Evolutionary conservation across 2,329 filamentous ascomycete genomes (phyloP).

Genomic region (Aspergillus japonicus): DNA sequence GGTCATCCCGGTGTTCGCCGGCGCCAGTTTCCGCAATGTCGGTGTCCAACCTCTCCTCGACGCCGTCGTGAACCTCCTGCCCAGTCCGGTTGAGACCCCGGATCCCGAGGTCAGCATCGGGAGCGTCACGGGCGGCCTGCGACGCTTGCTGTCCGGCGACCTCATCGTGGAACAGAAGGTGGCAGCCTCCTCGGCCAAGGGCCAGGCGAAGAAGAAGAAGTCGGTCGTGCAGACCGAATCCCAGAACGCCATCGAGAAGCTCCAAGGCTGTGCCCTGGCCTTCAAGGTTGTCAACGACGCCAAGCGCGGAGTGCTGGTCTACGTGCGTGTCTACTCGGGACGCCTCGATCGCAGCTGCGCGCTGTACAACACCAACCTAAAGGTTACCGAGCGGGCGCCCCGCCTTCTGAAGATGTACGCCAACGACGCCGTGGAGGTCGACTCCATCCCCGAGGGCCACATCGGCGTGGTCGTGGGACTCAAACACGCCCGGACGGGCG

Average conservation of each 20-base stretch:
- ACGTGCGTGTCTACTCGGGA: constrained; percentile 88
- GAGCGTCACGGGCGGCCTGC: constrained; percentile 54
- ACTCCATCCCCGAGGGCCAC: constrained; percentile 76
- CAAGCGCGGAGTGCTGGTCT: constrained; percentile 82
- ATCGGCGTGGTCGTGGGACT: constrained; percentile 92
- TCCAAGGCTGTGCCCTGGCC: constrained; percentile 67
- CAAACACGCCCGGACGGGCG: constrained; percentile 88
- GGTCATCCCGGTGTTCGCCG: constrained; percentile 85
- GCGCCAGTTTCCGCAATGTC: constrained; percentile 89
- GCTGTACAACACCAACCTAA: constrained; percentile 84
- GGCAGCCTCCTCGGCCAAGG: constrained; percentile 35
- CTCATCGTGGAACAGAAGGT: constrained; percentile 39
- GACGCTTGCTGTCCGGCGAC: constrained; percentile 49
- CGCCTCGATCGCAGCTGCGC: constrained; percentile 69
- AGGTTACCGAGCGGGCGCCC: constrained; percentile 74
- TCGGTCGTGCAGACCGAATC: constrained; percentile 47
- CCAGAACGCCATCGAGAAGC: constrained; percentile 52
- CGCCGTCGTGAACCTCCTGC: constrained; percentile 81
- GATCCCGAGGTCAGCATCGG: constrained; percentile 74
- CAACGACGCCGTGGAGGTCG: constrained; percentile 79
- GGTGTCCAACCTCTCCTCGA: constrained; percentile 91
- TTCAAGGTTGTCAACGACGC: constrained; percentile 95
- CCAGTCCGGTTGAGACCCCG: constrained; percentile 75
- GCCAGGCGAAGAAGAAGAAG: constrained; percentile 47
- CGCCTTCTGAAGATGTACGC: constrained; percentile 87